Percentiles rank a stretch among this genome's conserved stretches.
Conservation (phyloP, 169 alveolate genomes). For the Eimeria tenella region DNA sequence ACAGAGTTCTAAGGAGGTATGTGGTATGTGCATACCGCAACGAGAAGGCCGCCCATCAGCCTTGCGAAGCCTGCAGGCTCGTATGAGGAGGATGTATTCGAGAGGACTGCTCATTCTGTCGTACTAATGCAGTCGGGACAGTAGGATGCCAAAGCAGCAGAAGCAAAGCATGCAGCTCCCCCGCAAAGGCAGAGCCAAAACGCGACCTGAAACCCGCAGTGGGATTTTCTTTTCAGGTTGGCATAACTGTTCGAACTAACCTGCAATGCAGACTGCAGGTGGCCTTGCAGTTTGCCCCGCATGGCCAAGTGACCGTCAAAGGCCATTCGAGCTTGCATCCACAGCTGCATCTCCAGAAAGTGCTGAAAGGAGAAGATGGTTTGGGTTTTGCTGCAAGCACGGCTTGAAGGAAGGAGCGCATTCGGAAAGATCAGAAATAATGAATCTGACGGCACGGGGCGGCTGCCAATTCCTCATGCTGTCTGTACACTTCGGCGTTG, state of each 20-base stretch:
- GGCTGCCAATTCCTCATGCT: neutral
- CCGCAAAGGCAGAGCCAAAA: slow-evolving; percentile 32
- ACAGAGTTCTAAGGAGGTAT: neutral
- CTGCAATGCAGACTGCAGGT: slow-evolving; percentile 66
- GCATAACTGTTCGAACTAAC: neutral
- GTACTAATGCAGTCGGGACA: slow-evolving; percentile 70
- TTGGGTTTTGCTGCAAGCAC: neutral
- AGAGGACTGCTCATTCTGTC: neutral
- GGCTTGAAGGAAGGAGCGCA: neutral
- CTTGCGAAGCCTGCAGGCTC: neutral
- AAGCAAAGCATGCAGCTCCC: slow-evolving; percentile 52
- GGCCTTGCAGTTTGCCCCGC: slow-evolving; percentile 67
- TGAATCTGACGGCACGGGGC: slow-evolving; percentile 23
- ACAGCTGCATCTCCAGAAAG: slow-evolving; percentile 37
- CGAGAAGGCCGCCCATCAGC: slow-evolving; percentile 46
- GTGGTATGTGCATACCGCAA: slow-evolving; percentile 24
- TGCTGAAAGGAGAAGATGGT: neutral
- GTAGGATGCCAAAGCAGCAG: slow-evolving; percentile 21
- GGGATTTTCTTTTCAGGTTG: neutral
- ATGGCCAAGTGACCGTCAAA: slow-evolving; percentile 63
- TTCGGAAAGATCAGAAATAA: slow-evolving; percentile 8
- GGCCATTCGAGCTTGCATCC: slow-evolving; percentile 63
- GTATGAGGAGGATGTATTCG: neutral
- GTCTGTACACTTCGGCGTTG: slow-evolving; percentile 41
- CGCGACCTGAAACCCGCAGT: slow-evolving; percentile 42